Evolutionary conservation across 2,329 filamentous ascomycete species (phyloP).

Genomic region (Colletotrichum agaves): DNA sequence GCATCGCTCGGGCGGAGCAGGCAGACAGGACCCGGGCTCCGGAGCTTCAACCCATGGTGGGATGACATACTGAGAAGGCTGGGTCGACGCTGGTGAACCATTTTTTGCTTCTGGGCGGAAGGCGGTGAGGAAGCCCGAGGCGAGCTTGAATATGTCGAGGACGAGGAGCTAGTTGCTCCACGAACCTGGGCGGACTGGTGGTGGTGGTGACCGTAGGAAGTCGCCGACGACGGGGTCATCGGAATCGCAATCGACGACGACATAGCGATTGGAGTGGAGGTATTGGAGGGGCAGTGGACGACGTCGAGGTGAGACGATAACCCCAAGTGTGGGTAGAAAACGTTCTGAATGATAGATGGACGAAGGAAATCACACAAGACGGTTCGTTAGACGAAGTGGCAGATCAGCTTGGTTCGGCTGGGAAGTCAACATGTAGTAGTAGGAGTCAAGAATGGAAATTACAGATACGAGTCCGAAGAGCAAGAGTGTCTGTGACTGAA

Average conservation of each 20-base stretch:
- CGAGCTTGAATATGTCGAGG: constrained; percentile 68
- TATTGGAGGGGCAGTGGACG: constrained; percentile 6
- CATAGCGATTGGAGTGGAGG: constrained; percentile 54
- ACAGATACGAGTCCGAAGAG: constrained; percentile 28
- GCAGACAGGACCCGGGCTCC: constrained; percentile 4
- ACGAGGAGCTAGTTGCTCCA: constrained; percentile 58
- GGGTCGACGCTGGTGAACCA: constrained; percentile 65
- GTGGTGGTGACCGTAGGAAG: constrained; percentile 43
- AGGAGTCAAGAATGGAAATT: constrained; percentile 25
- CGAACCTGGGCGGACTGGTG: constrained; percentile 53
- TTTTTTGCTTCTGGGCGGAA: constrained; percentile 53
- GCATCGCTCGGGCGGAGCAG: neutral
- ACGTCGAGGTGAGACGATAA: constrained; percentile 17
- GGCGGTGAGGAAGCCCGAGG: constrained; percentile 59
- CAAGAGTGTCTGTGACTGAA: constrained; percentile 33
- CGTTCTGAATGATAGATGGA: constrained; percentile 12
- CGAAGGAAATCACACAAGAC: constrained; percentile 11
- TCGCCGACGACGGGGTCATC: constrained; percentile 49
- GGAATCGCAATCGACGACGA: constrained; percentile 79
- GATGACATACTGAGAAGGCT: constrained; percentile 67
- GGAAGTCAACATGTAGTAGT: constrained; percentile 20
- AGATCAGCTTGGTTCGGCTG: constrained; percentile 27
- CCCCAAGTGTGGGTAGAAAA: constrained; percentile 6
- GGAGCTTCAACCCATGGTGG: constrained; percentile 10
- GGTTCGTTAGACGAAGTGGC: constrained; percentile 20